Percentiles rank a stretch among this genome's conserved stretches.
Evolutionary conservation across 2,329 filamentous ascomycete genomes (phyloP).

Genomic region (Taxawa tesnikishii): DNA sequence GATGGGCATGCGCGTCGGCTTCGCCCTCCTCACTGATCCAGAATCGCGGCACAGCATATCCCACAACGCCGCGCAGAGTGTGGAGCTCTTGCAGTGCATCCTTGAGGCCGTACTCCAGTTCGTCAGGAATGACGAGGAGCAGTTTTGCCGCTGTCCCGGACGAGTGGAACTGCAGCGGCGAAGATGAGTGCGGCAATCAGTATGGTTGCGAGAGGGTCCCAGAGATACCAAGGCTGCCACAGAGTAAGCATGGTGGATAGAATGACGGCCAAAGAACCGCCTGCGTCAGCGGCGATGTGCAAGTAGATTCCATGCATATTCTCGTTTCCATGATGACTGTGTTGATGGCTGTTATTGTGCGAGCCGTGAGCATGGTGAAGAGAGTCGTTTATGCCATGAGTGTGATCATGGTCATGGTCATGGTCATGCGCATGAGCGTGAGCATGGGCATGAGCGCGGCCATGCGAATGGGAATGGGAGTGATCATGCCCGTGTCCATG

Average conservation of each 20-base stretch:
- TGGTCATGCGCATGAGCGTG: conserved; percentile 17
- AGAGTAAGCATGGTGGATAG: conserved; percentile 81
- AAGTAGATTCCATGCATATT: conserved; percentile 98
- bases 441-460: conserved; percentile 12
- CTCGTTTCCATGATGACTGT: conserved; percentile 73
- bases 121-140: conserved; percentile 71
- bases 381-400: conserved; percentile 23
- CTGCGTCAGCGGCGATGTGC: conserved; percentile 86
- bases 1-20: conserved; percentile 16
- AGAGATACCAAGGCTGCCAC: conserved; percentile 80
- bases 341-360: conserved; percentile 45
- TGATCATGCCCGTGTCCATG: conserved; percentile 51
- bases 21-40: conserved; percentile 67
- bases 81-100: conserved; percentile 76
- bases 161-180: conserved; percentile 77
- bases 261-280: conserved; percentile 90
- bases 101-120: conserved; percentile 76
- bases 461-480: conserved; percentile 14
- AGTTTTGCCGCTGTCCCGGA: conserved; percentile 75
- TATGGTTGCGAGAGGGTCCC: conserved; percentile 88
- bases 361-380: conserved; percentile 12
- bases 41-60: conserved; percentile 79
- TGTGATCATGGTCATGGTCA: conserved; percentile 15
- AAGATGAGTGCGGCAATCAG: conserved; percentile 90
- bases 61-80: conserved; percentile 69